Base-by-base conservation (phyloP, 768 basidiomycete species). In the Boletus huronensis region DNA sequence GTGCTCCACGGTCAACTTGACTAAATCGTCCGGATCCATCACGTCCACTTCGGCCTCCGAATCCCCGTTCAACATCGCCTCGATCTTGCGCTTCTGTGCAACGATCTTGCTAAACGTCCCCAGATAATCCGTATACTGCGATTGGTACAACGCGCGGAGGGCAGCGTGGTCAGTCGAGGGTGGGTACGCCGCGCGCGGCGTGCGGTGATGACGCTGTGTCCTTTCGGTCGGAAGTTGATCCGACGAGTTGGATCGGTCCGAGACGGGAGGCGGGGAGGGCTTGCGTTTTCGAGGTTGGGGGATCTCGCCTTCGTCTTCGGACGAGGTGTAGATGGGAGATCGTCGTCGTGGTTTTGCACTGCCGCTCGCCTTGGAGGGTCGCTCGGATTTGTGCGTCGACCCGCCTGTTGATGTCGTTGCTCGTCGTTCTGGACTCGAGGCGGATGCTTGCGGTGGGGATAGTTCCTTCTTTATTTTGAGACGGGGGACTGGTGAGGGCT, bases 241-340 rank as follows among this genome's bases (percentile, higher is more conserved):
- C 8, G 60, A 67, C 31, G 64, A 55, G 34, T 55, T 48, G 14
- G 65, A 65, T 1, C 68, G 53, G 17, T 67, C 65, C 11, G 69
- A 55, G 23, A 54, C 34, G 14, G 68, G 53, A 0, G 64, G 61
- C 5, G 72, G 72, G 10, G 73, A 70, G 50, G 34, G 50, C 45
- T 50, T 67, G 55, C 59, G 57, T 60, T 60, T 65, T 38, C 57
- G 59, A 39, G 69, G 55, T 49, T 72, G 67, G 2, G 68, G 65
- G 9, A 69, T 69, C 54, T 79, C 75, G 23, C 74, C 75, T 62
- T 84, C 82, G 48, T 86, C 82, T 36, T 84, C 84, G 1, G 85
- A 84, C 1, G 85, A 85, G 1, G 86, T 87, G 57, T 84, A 87
- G 48, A 83, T 78, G 1, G 83, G 84, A 3, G 83, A 81, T 40